Percentiles rank a stretch among this genome's conserved stretches.
phyloP scores from a whole-genome alignment of 805 yeast genomes.

The Sugiyamaella floridensis region DNA sequence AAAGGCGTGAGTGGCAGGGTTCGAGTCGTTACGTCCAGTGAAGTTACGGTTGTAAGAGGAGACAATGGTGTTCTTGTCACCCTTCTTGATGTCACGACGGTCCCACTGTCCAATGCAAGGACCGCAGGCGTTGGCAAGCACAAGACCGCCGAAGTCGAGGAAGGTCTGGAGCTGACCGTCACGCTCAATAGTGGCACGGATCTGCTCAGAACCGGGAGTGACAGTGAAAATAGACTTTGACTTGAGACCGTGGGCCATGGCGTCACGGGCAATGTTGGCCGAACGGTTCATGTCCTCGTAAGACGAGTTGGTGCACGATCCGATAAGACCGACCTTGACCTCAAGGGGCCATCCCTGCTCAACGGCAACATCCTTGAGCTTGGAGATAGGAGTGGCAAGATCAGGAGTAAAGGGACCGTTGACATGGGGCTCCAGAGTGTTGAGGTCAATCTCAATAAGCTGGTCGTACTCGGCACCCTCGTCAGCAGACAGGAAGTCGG shows the following conservation, averaged over 20 bases:
- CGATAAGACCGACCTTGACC: slow-evolving; percentile 91
- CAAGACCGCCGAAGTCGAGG: slow-evolving; percentile 87
- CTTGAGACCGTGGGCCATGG: slow-evolving; percentile 83
- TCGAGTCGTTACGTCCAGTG: slow-evolving; percentile 96
- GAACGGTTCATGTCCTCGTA: slow-evolving; percentile 98
- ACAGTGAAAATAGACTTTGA: slow-evolving; percentile 89
- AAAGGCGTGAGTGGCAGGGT: slow-evolving; percentile 94
- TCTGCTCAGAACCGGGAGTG: slow-evolving; percentile 97
- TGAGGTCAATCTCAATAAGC: slow-evolving; percentile 82
- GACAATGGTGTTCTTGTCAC: slow-evolving; percentile 93
- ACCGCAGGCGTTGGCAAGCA: slow-evolving; percentile 96
- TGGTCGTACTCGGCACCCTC: slow-evolving; percentile 91
- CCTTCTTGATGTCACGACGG: slow-evolving; percentile 85
- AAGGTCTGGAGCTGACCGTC: slow-evolving; percentile 89
- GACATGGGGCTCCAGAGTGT: slow-evolving; percentile 87
- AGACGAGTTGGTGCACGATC: slow-evolving; percentile 97
- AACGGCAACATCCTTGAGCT: slow-evolving; percentile 75
- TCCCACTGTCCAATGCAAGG: slow-evolving; percentile 99
- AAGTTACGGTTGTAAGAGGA: slow-evolving; percentile 97
- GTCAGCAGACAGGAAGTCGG: slow-evolving; percentile 75
- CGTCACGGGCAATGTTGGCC: slow-evolving; percentile 85
- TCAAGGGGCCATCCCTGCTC: slow-evolving; percentile 88
- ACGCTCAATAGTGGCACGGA: slow-evolving; percentile 95
- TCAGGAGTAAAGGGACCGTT: slow-evolving; percentile 99
- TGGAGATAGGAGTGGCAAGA: slow-evolving; percentile 89